Evolutionary conservation across 2,329 filamentous ascomycete species (phyloP), one percentile per base, ranked within the genome.

Genomic region (Penicillium sp.): DNA sequence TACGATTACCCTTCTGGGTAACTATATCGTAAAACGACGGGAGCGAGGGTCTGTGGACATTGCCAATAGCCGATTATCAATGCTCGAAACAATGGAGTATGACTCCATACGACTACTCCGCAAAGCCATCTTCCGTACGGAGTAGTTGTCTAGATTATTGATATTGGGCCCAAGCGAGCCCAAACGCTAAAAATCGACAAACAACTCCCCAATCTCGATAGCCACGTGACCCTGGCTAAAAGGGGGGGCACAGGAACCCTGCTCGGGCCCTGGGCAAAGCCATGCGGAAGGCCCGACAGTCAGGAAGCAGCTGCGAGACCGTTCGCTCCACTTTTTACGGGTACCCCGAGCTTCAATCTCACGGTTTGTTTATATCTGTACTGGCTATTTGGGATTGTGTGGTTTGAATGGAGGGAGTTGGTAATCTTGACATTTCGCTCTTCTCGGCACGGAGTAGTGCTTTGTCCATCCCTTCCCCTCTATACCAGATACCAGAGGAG

Each of bases 221-320:
- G 2, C 18, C 61, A 63, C 59, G 61, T 61, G 58, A 62, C 43
- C 13, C n/a, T 43, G n/a, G n/a, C n/a, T 18, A 34, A 35, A 44
- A 52, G 32, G 42, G 49, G 43, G 48, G 47, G 29, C 27, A 34
- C 27, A 42, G 29, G 49, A 51, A 51, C 48, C 16, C 47, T 56
- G 61, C 60, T 61, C 60, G 57, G 66, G 44, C 65, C 62, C 43
- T 43, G 32, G 64, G 57, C 62, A n/a, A n/a, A n/a, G 63, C 53
- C 50, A 52, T 52, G 48, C 60, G 55, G 53, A 49, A 63, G 65
- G 66, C 68, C 68, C 68, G 68, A 70, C 67, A 70, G 61, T 67
- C 63, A 67, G 68, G 68, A 71, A 68, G 53, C 67, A 66, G 62
- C 59, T 68, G 67, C 67, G 68, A 69, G 63, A 62, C 66, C 68